Evolutionary conservation across 768 basidiomycete genomes (phyloP).

Genomic region (Tulasnella sp.): DNA sequence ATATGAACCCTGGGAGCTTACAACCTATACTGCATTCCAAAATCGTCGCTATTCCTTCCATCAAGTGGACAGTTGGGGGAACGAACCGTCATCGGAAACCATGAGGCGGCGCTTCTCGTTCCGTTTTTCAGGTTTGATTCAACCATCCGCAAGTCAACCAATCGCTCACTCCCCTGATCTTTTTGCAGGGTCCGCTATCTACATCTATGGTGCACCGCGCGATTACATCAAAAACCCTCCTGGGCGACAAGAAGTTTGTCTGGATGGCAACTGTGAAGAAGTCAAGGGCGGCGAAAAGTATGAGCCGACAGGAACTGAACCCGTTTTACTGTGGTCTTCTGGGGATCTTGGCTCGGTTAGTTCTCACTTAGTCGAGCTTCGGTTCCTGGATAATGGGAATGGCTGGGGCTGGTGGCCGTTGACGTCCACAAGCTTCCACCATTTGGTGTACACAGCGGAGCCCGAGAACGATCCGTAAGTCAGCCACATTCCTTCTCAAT

Average conservation of each 20-base stretch:
- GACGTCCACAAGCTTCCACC: background rate
- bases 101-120: background rate
- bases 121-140: background rate
- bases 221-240: background rate
- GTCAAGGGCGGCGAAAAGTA: background rate
- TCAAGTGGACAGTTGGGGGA: background rate
- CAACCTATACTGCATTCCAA: background rate
- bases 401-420: background rate
- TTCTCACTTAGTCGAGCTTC: background rate
- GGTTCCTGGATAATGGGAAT: background rate
- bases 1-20: slow-evolving; percentile 1
- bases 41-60: background rate
- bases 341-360: background rate
- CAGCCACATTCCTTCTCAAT: too few relatives aligned
- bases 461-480: background rate
- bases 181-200: background rate
- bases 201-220: background rate
- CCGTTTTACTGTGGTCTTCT: background rate
- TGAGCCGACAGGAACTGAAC: background rate
- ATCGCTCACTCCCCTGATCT: too few relatives aligned
- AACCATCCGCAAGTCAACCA: background rate
- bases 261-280: background rate
- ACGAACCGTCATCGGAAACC: background rate
- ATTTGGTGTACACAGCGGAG: background rate
- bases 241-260: background rate